Percentiles rank a stretch among this genome's conserved stretches.
Evolutionary conservation across 495 filamentous ascomycete genomes (phyloP).

Genomic region (Penicillium canariense): DNA sequence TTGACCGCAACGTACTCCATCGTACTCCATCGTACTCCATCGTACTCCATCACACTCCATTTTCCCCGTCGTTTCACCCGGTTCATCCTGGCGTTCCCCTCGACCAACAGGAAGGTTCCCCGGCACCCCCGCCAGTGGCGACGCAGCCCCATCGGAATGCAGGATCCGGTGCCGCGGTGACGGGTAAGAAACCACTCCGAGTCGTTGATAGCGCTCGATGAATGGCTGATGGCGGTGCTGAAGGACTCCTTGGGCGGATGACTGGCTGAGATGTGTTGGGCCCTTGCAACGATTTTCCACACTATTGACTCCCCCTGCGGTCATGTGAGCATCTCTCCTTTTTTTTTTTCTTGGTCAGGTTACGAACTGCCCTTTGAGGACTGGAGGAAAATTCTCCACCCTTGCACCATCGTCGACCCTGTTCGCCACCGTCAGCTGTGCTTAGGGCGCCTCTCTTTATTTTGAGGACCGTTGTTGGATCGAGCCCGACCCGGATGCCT

Average conservation of each 20-base stretch:
- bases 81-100: constrained; percentile 9
- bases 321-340: constrained; percentile 35
- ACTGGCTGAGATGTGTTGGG: constrained; percentile 14
- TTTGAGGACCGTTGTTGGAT: background rate
- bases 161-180: constrained; percentile 42
- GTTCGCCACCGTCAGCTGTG: background rate
- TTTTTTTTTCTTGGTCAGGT: background rate
- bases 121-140: constrained; percentile 18
- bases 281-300: constrained; percentile 23
- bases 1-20: background rate
- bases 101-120: constrained; percentile 26
- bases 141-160: constrained; percentile 34
- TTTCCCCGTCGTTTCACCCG: constrained; percentile 17
- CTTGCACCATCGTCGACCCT: background rate
- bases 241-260: no score
- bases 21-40: background rate
- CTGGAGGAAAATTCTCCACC: background rate
- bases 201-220: background rate
- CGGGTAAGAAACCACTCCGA: constrained; percentile 28
- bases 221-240: background rate
- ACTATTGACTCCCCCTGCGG: constrained; percentile 25
- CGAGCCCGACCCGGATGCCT: background rate
- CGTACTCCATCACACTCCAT: no score
- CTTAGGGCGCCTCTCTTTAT: background rate
- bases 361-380: background rate